phyloP scores from a whole-genome alignment of 2,329 filamentous ascomycete species.

The Fonsecaea nubica region DNA sequence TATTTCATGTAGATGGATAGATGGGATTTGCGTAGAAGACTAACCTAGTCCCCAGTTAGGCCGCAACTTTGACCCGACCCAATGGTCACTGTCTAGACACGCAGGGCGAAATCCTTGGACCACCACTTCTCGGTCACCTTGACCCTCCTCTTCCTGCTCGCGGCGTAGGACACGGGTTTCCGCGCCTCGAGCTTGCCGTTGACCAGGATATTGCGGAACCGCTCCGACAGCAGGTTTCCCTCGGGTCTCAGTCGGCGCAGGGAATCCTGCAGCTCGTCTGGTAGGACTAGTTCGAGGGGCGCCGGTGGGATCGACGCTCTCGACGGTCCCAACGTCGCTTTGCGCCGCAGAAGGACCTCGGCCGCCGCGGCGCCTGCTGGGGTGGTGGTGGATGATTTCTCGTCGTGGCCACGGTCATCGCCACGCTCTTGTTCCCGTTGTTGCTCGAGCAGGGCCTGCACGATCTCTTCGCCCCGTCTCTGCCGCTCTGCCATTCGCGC shows the following conservation, averaged over 20 bases:
- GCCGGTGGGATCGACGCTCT: conserved; percentile 69
- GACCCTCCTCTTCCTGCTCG: conserved; percentile 75
- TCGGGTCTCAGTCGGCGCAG: conserved; percentile 86
- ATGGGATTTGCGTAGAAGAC: no score
- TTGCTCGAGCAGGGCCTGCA: conserved; percentile 46
- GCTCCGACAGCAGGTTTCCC: conserved; percentile 90
- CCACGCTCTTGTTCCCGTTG: conserved; percentile 67
- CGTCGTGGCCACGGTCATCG: conserved; percentile 38
- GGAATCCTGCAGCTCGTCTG: conserved; percentile 83
- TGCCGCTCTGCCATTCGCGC: conserved; percentile 74
- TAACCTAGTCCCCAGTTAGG: no score
- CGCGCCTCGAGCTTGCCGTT: conserved; percentile 87
- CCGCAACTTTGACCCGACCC: no score
- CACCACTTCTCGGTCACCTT: conserved; percentile 95
- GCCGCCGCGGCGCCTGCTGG: conserved; percentile 14
- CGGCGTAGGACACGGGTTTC: conserved; percentile 76
- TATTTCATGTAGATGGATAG: no score
- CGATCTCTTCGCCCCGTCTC: conserved; percentile 71
- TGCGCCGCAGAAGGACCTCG: conserved; percentile 30
- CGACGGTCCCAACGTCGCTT: conserved; percentile 24
- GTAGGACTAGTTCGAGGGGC: conserved; percentile 78
- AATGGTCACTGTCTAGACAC: not conserved
- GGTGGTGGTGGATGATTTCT: not conserved
- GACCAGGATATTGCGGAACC: conserved; percentile 86
- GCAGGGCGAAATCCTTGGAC: conserved; percentile 81